These are phyloP conservation scores for Pythium pyrilobum DNA, from an alignment of 352 stramenopile genomes.

Conservation along the genomic window DNA sequence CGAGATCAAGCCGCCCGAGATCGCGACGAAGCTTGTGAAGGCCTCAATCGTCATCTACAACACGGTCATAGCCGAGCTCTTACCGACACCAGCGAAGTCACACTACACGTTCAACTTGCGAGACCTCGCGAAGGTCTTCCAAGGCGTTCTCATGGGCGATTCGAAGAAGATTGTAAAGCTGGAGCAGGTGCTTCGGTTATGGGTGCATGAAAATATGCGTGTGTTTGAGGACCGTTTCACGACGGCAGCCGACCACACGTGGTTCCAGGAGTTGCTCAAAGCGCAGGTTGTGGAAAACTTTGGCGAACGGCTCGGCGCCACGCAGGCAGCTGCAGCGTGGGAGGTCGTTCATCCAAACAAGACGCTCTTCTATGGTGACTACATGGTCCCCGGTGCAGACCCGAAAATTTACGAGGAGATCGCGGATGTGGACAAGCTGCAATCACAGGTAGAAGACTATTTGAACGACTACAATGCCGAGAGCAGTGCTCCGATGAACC, in stretches of 20 bases:
- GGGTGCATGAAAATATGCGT: conserved; percentile 82
- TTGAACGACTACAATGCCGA: conserved; percentile 87
- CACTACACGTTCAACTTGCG: conserved; percentile 89
- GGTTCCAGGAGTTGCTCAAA: conserved; percentile 72
- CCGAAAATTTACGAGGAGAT: conserved; percentile 92
- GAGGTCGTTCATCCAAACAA: conserved; percentile 49
- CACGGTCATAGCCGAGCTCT: conserved; percentile 68
- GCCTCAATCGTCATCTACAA: conserved; percentile 83
- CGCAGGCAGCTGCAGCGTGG: conserved; percentile 33
- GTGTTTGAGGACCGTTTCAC: conserved; percentile 88
- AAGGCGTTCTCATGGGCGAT: conserved; percentile 81
- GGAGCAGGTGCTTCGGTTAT: conserved; percentile 68
- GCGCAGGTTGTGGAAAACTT: conserved; percentile 52
- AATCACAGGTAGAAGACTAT: conserved; percentile 79
- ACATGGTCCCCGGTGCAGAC: conserved; percentile 88
- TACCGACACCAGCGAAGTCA: conserved; percentile 79
- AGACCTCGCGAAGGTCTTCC: conserved; percentile 86
- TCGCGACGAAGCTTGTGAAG: conserved; percentile 58
- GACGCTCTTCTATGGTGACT: conserved; percentile 89
- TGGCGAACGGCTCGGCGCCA: conserved; percentile 33
- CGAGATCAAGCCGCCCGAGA: conserved; percentile 49
- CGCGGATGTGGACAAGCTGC: conserved; percentile 76
- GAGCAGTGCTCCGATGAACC: conserved; percentile 80
- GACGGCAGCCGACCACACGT: conserved; percentile 60
- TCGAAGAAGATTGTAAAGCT: conserved; percentile 62